phyloP scores from a whole-genome alignment of 2,329 filamentous ascomycete species.

The Colletotrichum tamarilloi region DNA sequence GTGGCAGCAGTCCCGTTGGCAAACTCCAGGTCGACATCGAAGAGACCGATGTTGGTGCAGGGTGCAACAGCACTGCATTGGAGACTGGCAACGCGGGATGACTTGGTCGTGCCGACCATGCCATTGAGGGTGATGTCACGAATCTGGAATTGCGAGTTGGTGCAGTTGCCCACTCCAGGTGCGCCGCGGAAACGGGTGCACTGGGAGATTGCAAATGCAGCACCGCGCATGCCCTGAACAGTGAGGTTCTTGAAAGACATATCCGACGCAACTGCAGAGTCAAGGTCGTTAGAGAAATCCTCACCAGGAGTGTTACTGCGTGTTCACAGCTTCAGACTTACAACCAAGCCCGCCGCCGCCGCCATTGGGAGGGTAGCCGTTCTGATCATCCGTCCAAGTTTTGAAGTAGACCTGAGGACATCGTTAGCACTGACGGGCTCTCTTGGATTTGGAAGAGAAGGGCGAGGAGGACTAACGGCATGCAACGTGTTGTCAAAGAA shows the following conservation, averaged over 20 bases:
- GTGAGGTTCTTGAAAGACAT: constrained; percentile 29
- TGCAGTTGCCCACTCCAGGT: constrained; percentile 46
- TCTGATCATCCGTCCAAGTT: constrained; percentile 59
- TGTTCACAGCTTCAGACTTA: constrained; percentile 32
- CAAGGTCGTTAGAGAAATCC: too few relatives aligned
- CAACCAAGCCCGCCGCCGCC: constrained; percentile 60
- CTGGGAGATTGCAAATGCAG: constrained; percentile 45
- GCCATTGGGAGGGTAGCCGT: constrained; percentile 59
- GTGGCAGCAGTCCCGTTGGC: constrained; percentile 1
- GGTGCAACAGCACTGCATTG: constrained; percentile 24
- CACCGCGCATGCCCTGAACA: constrained; percentile 35
- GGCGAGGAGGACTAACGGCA: constrained; percentile 37
- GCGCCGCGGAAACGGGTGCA: constrained; percentile 44
- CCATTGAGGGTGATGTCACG: constrained; percentile 38
- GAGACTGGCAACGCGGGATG: constrained; percentile 12
- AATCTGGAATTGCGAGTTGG: constrained; percentile 47
- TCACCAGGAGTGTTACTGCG: too few relatives aligned
- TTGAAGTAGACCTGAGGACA: constrained; percentile 58
- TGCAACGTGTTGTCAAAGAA: constrained; percentile 50
- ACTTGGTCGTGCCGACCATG: constrained; percentile 20
- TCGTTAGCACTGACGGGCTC: constrained; percentile 56
- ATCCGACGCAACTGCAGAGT: constrained; percentile 13
- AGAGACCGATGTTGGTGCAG: constrained; percentile 15
- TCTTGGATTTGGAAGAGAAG: constrained; percentile 47
- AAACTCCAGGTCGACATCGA: constrained; percentile 15